These are phyloP conservation scores for Kwoniella europaea DNA, from an alignment of 768 basidiomycete species.

Conservation along the genomic window DNA sequence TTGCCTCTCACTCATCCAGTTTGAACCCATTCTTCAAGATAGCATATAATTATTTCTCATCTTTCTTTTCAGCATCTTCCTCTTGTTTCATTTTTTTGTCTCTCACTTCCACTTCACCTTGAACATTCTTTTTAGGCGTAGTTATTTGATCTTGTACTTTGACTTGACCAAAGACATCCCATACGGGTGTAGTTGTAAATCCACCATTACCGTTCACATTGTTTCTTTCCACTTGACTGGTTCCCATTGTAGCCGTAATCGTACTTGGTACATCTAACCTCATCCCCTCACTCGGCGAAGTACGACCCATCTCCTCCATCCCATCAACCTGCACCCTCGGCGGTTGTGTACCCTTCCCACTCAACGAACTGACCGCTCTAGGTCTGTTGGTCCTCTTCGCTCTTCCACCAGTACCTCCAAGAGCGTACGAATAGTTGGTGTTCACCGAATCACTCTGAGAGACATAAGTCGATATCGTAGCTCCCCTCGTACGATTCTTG, in stretches of 20 bases:
- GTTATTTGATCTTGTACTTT: constrained; percentile 6
- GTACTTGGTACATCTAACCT: neutral
- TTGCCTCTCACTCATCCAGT: no score
- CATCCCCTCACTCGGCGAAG: neutral
- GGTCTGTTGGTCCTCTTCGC: constrained; percentile 41
- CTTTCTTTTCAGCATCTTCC: neutral
- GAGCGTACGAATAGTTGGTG: constrained; percentile 42
- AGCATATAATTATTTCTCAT: neutral
- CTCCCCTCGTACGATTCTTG: constrained; percentile 12
- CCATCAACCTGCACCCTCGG: neutral
- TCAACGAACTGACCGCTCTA: constrained; percentile 17
- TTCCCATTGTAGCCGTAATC: neutral
- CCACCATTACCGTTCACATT: neutral
- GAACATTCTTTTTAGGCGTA: neutral
- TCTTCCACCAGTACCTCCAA: constrained; percentile 58
- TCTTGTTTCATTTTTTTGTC: neutral
- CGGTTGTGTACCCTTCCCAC: neutral
- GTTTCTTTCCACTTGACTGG: neutral
- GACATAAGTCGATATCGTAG: constrained; percentile 16
- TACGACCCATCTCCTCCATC: neutral
- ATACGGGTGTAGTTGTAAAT: constrained; percentile 6
- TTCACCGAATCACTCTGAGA: neutral
- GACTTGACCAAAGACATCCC: constrained; percentile 39
- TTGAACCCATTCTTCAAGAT: no score
- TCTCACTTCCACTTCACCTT: neutral